Evolutionary conservation across 257 asterid genomes (phyloP).

Genomic region (Penstemon barbatus): DNA sequence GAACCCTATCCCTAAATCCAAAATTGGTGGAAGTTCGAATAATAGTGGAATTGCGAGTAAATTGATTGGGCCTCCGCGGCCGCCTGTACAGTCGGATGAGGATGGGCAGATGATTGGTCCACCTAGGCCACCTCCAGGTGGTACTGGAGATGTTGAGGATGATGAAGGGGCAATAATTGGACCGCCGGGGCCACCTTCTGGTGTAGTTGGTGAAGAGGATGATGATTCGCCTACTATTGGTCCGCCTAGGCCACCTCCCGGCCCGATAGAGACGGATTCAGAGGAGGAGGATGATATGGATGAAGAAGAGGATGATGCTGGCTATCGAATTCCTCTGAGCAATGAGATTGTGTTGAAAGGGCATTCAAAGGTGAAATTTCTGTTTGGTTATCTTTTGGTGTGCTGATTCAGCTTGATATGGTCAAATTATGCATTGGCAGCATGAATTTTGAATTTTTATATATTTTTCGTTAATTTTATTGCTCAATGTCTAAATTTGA

Average conservation of each 20-base stretch:
- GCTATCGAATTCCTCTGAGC: constrained; percentile 74
- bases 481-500: constrained; percentile 8
- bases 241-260: constrained; percentile 58
- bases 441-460: background rate
- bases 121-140: constrained; percentile 46
- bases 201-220: constrained; percentile 30
- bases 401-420: background rate
- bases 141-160: constrained; percentile 35
- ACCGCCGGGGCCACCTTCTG: constrained; percentile 60
- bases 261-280: constrained; percentile 45
- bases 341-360: constrained; percentile 93
- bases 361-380: constrained; percentile 69
- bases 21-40: constrained; percentile 9
- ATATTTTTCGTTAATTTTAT: background rate
- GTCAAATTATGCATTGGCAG: background rate
- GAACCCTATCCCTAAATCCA: constrained; percentile 44
- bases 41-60: constrained; percentile 16
- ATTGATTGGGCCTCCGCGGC: constrained; percentile 45
- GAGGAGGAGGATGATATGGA: constrained; percentile 65
- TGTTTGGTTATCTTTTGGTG: background rate
- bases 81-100: constrained; percentile 31
- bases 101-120: constrained; percentile 48
- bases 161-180: constrained; percentile 45
- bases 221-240: constrained; percentile 43
- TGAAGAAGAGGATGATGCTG: constrained; percentile 54